phyloP scores from a whole-genome alignment of 2,329 filamentous ascomycete species.

The Fusarium napiforme region DNA sequence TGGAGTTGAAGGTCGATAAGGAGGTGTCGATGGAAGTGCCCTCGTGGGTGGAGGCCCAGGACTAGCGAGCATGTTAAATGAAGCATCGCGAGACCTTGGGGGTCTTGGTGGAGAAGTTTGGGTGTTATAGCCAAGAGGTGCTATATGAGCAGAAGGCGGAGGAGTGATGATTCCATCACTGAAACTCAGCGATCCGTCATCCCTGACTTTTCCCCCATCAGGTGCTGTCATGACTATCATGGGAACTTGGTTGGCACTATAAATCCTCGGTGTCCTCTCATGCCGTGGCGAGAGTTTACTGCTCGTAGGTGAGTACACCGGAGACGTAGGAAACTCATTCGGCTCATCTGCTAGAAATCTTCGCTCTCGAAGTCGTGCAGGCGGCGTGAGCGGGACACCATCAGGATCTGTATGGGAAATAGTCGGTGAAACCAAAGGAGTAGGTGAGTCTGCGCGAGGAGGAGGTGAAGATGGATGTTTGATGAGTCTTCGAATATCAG shows the following conservation, averaged over 20 bases:
- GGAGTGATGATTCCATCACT: slow-evolving; percentile 14
- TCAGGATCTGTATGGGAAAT: slow-evolving; percentile 41
- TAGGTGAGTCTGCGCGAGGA: slow-evolving; percentile 50
- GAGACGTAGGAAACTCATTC: slow-evolving; percentile 51
- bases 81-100: slow-evolving; percentile 15
- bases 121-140: background rate
- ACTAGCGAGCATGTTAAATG: slow-evolving; percentile 41
- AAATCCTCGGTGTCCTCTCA: slow-evolving; percentile 37
- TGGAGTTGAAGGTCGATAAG: slow-evolving; percentile 24
- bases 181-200: background rate
- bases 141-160: slow-evolving; percentile 7
- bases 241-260: slow-evolving; percentile 21
- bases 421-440: slow-evolving; percentile 56
- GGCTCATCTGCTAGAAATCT: slow-evolving; percentile 46
- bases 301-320: slow-evolving; percentile 52
- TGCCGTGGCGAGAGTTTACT: slow-evolving; percentile 52
- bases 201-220: slow-evolving; percentile 12
- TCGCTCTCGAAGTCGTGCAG: slow-evolving; percentile 60
- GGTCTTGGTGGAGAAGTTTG: slow-evolving; percentile 27
- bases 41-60: slow-evolving; percentile 58
- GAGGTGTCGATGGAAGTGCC: slow-evolving; percentile 49
- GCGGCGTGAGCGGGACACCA: slow-evolving; percentile 54
- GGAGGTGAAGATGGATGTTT: slow-evolving; percentile 41
- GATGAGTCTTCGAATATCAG: slow-evolving; percentile 21
- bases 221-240: slow-evolving; percentile 34